phyloP scores from a whole-genome alignment of 306 rosid genomes.

The Malus sieversii region DNA sequence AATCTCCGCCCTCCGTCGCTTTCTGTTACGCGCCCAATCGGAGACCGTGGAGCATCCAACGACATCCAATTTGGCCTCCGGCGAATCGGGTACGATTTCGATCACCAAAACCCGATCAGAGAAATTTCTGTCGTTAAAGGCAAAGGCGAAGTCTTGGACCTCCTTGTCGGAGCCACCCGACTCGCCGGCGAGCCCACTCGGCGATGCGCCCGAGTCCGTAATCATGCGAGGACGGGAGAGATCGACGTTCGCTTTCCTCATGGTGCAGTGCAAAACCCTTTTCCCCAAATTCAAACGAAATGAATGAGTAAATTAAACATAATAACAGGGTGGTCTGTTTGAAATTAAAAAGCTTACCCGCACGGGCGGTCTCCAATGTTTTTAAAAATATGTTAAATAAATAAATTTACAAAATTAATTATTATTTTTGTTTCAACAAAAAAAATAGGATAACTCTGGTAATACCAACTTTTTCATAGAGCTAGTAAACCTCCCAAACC shows the following conservation, averaged over 20 bases:
- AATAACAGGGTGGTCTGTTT: background rate
- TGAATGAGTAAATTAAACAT: background rate
- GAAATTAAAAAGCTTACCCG: background rate
- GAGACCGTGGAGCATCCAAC: conserved; percentile 5
- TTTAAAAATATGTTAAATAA: background rate
- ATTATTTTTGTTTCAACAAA: no score
- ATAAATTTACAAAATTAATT: background rate
- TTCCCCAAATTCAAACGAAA: background rate
- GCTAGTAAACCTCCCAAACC: no score
- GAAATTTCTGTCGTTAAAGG: conserved; percentile 40
- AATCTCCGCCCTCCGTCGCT: conserved; percentile 35
- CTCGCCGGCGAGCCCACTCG: background rate
- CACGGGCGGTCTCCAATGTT: background rate
- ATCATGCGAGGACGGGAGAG: conserved; percentile 7
- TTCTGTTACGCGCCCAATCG: conserved; percentile 29
- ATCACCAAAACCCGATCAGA: conserved; percentile 35
- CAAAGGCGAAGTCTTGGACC: conserved; percentile 30
- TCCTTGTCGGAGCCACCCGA: background rate
- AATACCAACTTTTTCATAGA: no score
- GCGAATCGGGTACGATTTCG: conserved; percentile 30
- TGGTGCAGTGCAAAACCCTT: background rate
- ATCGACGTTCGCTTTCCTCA: conserved; percentile 5
- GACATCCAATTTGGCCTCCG: conserved; percentile 12
- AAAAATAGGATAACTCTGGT: no score
- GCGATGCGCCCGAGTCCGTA: conserved; percentile 14